Conservation (phyloP, 129 eudicot species). For the Arctium lappa region DNA sequence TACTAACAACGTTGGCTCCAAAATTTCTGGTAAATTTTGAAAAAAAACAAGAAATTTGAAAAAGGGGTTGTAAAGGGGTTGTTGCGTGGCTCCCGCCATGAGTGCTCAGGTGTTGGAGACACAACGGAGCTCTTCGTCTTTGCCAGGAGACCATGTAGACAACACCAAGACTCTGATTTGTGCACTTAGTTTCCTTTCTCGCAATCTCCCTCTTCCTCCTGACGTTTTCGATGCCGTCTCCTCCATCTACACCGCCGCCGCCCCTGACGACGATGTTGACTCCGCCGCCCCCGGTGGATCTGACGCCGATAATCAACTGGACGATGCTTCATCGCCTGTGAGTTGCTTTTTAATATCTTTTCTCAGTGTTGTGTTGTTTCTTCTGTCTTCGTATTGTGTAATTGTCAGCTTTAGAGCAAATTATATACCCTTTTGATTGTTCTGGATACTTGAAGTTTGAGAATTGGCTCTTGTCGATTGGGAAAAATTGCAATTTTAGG, state of each 20-base stretch:
- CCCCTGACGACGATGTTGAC: conserved; percentile 17
- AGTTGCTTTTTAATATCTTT: neutral
- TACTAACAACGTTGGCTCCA: conserved; percentile 11
- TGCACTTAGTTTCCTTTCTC: conserved; percentile 85
- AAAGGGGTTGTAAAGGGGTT: neutral
- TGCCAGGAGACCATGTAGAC: conserved; percentile 27
- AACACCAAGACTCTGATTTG: conserved; percentile 80
- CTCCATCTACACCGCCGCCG: conserved; percentile 48
- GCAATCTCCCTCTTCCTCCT: conserved; percentile 79
- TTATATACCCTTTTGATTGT: neutral
- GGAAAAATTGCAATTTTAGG: neutral
- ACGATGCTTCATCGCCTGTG: conserved; percentile 1
- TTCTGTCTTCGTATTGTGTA: neutral
- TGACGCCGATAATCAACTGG: neutral
- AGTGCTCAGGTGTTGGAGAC: conserved; percentile 56
- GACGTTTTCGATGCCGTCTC: conserved; percentile 71
- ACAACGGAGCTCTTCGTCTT: conserved; percentile 10
- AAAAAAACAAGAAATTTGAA: conserved; percentile 12
- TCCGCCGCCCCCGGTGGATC: conserved; percentile 32
- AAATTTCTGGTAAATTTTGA: conserved; percentile 4
- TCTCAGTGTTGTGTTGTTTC: neutral
- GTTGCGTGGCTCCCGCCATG: conserved; percentile 72
- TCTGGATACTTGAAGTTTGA: neutral
- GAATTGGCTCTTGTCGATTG: neutral
- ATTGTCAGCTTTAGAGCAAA: neutral